Evolutionary conservation across 2,329 filamentous ascomycete genomes (phyloP), one percentile per base, ranked within the genome.

Genomic region (Fusarium penzigii): DNA sequence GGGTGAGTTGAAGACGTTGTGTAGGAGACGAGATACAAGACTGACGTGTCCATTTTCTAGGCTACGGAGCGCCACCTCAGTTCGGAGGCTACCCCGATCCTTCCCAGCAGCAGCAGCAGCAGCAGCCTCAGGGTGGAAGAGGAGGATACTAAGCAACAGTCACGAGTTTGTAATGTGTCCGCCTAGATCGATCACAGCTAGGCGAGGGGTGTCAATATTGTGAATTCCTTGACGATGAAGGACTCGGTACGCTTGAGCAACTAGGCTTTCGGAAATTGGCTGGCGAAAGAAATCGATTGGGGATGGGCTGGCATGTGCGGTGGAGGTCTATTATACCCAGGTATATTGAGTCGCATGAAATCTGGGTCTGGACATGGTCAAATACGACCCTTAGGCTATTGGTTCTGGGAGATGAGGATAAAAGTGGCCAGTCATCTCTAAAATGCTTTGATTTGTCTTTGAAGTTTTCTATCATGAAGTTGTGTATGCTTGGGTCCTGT

Each of bases 1-100:
- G 68, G 76, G 77, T 78, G 71, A 56, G 65, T 25, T 16, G 17
- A 39, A 32, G 12, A 44, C 29, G 11, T 8, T 14, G 20, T 25
- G 17, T 11, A 36, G 5, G 14, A 6, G 5, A n/a, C 29, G 32
- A 39, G 9, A 12, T 17, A 2, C 20, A 29, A 39, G 17, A 11
- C 48, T 64, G 29, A 61, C 48, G 11, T n/a, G n/a, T n/a, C n/a
- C 29, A 29, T 12, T 46, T 17, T 46, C 13, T 44, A 76, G 75
- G 71, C 45, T 77, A 70, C 53, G 68, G 61, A 44, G 65, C 64
- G 8, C 69, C 72, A 16, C 67, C 64, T 13, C 60, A 62, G 39
- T 82, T 80, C 55, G 76, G 73, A 32, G 29, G 29, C 46, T 82
- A 83, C 60, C 66, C 71, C 17, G 76, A 81, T 55, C 77, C 70